Evolutionary conservation across 1,284 basidiomycete species (phyloP).

Genomic region (Malassezia dermatis): DNA sequence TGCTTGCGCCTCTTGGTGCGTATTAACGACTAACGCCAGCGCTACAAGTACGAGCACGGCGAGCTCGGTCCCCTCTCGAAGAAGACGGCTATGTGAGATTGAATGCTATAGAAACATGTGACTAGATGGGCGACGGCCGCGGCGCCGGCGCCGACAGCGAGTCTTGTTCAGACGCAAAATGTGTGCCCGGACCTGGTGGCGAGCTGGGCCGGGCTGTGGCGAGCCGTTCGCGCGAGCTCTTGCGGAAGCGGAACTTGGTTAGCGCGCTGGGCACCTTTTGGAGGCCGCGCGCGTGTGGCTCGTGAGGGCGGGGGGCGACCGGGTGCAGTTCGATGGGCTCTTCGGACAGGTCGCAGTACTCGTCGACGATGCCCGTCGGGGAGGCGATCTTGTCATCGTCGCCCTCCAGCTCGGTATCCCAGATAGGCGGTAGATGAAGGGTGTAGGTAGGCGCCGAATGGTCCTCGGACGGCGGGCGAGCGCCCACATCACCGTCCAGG

Average conservation of each 20-base stretch:
- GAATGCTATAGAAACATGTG: not conserved
- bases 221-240: not conserved
- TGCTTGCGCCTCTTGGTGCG: slow-evolving; percentile 34
- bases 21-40: slow-evolving; percentile 6
- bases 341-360: slow-evolving; percentile 7
- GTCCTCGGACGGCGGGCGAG: slow-evolving; percentile 1
- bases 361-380: slow-evolving; percentile 16
- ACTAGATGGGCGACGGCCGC: not conserved
- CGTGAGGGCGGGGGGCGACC: not conserved
- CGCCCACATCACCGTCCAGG: slow-evolving; percentile 8
- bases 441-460: not conserved
- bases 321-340: not conserved
- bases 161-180: not conserved
- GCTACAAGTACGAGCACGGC: not conserved
- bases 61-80: not conserved
- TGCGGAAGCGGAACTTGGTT: not conserved
- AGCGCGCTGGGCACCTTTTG: not conserved
- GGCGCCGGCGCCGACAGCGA: not conserved
- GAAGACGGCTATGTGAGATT: not conserved
- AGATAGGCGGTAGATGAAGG: not conserved
- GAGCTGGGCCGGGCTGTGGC: not conserved
- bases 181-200: not conserved
- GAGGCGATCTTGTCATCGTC: slow-evolving; percentile 3
- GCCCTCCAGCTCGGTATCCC: not conserved
- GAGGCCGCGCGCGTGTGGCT: not conserved